Percentiles rank a stretch among this genome's conserved stretches.
These are phyloP conservation scores for Anisodus acutangulus DNA, from an alignment of 257 asterid genomes.

Conservation along the genomic window DNA sequence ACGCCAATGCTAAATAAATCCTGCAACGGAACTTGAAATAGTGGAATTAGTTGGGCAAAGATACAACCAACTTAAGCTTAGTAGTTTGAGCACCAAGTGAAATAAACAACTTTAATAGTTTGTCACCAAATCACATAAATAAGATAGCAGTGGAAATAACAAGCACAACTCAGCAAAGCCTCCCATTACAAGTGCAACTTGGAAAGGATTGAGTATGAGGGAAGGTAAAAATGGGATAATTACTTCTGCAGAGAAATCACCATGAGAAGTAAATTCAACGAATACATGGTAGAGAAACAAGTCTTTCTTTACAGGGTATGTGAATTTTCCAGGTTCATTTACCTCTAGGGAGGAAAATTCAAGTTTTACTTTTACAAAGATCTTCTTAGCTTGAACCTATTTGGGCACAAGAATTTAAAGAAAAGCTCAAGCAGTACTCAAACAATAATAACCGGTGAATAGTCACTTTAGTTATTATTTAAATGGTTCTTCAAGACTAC, in stretches of 20 bases:
- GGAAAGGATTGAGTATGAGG: slow-evolving; percentile 11
- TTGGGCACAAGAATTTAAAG: slow-evolving; percentile 9
- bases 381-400: background rate
- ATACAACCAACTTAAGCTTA: background rate
- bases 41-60: slow-evolving; percentile 22
- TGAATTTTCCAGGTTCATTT: slow-evolving; percentile 15
- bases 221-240: background rate
- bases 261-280: background rate
- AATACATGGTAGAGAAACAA: background rate
- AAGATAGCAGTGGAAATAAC: slow-evolving; percentile 4
- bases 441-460: background rate
- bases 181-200: background rate
- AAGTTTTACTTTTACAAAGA: background rate
- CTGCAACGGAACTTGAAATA: slow-evolving; percentile 47
- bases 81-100: slow-evolving; percentile 20
- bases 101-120: slow-evolving; percentile 3
- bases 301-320: background rate
- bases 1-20: slow-evolving; percentile 81
- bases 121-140: background rate
- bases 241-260: slow-evolving; percentile 3
- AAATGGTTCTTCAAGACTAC: slow-evolving; percentile 18
- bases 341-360: slow-evolving; percentile 2
- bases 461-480: background rate
- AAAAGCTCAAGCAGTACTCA: background rate
- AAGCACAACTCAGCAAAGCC: background rate